Evolutionary conservation across 176 grass and related monocot genomes (phyloP).

Genomic region (barley (Hordeum vulgare)): DNA sequence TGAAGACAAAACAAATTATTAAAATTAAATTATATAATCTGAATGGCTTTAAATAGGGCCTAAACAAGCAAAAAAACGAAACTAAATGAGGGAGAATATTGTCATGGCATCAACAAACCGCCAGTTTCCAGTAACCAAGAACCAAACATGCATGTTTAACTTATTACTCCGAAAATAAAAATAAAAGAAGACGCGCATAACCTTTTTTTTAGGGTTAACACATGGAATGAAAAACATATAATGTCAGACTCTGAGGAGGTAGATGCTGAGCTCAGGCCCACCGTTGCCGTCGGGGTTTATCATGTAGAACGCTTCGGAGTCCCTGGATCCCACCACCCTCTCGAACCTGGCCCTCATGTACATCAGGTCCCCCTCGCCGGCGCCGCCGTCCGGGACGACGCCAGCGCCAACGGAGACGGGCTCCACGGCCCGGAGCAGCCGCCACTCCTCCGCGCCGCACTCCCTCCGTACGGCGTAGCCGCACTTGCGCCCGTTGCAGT

Average conservation of each 20-base stretch:
- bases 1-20: too few relatives aligned
- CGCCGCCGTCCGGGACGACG: conserved; percentile 37
- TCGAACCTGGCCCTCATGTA: conserved; percentile 90
- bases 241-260: conserved; percentile 52
- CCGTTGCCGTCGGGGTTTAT: conserved; percentile 55
- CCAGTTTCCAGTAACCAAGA: not conserved
- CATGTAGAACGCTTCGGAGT: conserved; percentile 88
- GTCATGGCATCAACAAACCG: not conserved
- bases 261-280: conserved; percentile 75
- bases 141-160: not conserved
- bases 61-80: not conserved
- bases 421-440: conserved; percentile 48
- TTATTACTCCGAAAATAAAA: not conserved
- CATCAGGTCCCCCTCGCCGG: conserved; percentile 57
- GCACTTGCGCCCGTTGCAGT: conserved; percentile 89
- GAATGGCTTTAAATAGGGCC: too few relatives aligned
- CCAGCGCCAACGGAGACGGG: conserved; percentile 67
- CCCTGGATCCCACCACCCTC: conserved; percentile 68
- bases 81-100: not conserved
- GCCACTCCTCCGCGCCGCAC: conserved; percentile 52
- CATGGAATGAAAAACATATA: not conserved
- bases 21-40: too few relatives aligned
- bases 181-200: not conserved
- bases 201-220: not conserved
- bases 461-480: conserved; percentile 58